Conservation (phyloP, 805 yeast genomes). For the Komagataella phaffii region DNA sequence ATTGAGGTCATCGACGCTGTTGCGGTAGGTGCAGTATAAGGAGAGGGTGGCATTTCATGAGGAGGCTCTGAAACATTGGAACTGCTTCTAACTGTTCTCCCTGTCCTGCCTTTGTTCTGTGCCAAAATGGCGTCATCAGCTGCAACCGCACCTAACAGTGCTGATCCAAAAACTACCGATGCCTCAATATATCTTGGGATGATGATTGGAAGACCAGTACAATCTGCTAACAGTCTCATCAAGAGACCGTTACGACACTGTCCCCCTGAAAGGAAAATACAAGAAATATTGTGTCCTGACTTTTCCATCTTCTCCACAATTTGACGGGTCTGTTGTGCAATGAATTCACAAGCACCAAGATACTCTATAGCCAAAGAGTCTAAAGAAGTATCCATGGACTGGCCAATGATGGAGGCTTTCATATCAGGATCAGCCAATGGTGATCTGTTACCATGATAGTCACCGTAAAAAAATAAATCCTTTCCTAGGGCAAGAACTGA, state of each 20-base stretch:
- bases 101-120: slow-evolving; percentile 11
- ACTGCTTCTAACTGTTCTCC: slow-evolving; percentile 13
- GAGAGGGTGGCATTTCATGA: slow-evolving; percentile 33
- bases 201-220: slow-evolving; percentile 83
- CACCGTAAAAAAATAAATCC: slow-evolving; percentile 88
- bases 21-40: slow-evolving; percentile 74
- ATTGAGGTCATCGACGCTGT: slow-evolving; percentile 53
- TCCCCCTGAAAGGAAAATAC: slow-evolving; percentile 89
- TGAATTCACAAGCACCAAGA: slow-evolving; percentile 91
- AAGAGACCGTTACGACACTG: slow-evolving; percentile 88
- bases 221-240: slow-evolving; percentile 83
- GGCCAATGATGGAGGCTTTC: slow-evolving; percentile 89
- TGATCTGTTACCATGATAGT: slow-evolving; percentile 90
- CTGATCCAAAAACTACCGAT: slow-evolving; percentile 94
- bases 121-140: slow-evolving; percentile 45
- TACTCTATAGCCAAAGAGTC: slow-evolving; percentile 79
- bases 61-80: slow-evolving; percentile 9
- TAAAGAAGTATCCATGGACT: slow-evolving; percentile 78
- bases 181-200: slow-evolving; percentile 94
- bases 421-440: slow-evolving; percentile 94
- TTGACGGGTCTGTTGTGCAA: slow-evolving; percentile 95
- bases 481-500: slow-evolving; percentile 73
- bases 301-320: slow-evolving; percentile 75
- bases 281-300: slow-evolving; percentile 63
- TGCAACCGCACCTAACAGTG: slow-evolving; percentile 90